phyloP scores from a whole-genome alignment of 2,329 filamentous ascomycete species.

The Lachnellula hyalina region DNA sequence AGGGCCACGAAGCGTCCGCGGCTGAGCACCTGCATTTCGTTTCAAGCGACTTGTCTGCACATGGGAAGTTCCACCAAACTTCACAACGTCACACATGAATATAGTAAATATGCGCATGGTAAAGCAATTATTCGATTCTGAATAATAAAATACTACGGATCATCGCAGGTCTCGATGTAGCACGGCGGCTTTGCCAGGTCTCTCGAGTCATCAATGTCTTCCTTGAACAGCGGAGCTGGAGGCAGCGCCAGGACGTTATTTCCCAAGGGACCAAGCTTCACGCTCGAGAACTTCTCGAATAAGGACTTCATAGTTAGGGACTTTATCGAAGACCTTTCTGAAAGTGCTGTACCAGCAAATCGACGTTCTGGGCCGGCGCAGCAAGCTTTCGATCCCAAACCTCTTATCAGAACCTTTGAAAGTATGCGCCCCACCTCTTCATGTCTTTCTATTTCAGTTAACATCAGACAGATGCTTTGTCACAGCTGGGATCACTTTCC shows the following conservation, averaged over 20 bases:
- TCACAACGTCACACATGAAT: neutral
- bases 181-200: slow-evolving; percentile 8
- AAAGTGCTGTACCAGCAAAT: slow-evolving; percentile 71
- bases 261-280: slow-evolving; percentile 75
- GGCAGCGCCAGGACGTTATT: slow-evolving; percentile 49
- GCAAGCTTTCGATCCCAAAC: slow-evolving; percentile 85
- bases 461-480: slow-evolving; percentile 50
- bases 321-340: slow-evolving; percentile 90
- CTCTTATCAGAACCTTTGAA: slow-evolving; percentile 92
- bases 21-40: slow-evolving; percentile 1
- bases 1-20: slow-evolving; percentile 14
- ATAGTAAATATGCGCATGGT: neutral
- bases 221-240: slow-evolving; percentile 19
- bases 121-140: neutral
- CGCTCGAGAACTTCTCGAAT: slow-evolving; percentile 78
- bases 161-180: slow-evolving; percentile 21
- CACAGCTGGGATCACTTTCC: slow-evolving; percentile 63
- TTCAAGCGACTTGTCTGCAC: neutral
- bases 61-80: neutral
- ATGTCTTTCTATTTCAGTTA: slow-evolving; percentile 18
- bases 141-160: neutral
- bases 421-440: slow-evolving; percentile 38
- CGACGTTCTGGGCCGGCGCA: slow-evolving; percentile 67
- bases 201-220: slow-evolving; percentile 24
- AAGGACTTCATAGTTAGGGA: slow-evolving; percentile 98